Base-by-base conservation (phyloP, 2,329 filamentous ascomycete species). In the Colletotrichum lini region DNA sequence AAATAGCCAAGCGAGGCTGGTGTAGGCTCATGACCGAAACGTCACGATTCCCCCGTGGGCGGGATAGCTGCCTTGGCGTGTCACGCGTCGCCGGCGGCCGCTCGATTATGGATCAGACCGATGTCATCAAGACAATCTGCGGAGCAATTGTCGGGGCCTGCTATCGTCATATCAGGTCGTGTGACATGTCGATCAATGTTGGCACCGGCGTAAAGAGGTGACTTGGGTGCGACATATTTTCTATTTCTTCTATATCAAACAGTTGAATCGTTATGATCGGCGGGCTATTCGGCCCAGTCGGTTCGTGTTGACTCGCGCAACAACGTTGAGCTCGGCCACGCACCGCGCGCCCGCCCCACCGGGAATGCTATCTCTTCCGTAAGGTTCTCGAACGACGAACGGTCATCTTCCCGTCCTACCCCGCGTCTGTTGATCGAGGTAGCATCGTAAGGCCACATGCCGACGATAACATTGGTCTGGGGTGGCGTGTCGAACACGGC, bases 111-210 rank as follows among this genome's bases (percentile, higher is more conserved):
- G 44, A 30, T n/a, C 57, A 47, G 30, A 23, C 15, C 16, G 12
- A 21, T 60, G 12, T 38, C 18, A 21, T 35, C 12, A 12, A 23
- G 7, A 49, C 35, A 6, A 38, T 50, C 16, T 49, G 45, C 45
- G 58, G 58, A 50, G 4, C 15, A 21, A 15, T 5, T n/a, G 18
- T 47, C 42, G 35, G 44, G 30, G 16, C 21, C 13, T 21, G 7
- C 30, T 30, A 21, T 45, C 21, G n/a, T 50, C 44, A 23, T 38
- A n/a, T 10, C 10, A 5, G n/a, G 44, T 61, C 44, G 8, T 38
- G 58, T 61, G 58, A 61, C 45, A 5, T 26, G 54, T 58, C 15
- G 54, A 58, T 58, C 54, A 58, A 18, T 15, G 38, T 18, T 58
- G 54, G 45, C 45, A 21, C 38, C 23, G 12, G 18, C 18, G 26